Evolutionary conservation across 352 stramenopile genomes (phyloP).

Genomic region (Globisporangium polare): DNA sequence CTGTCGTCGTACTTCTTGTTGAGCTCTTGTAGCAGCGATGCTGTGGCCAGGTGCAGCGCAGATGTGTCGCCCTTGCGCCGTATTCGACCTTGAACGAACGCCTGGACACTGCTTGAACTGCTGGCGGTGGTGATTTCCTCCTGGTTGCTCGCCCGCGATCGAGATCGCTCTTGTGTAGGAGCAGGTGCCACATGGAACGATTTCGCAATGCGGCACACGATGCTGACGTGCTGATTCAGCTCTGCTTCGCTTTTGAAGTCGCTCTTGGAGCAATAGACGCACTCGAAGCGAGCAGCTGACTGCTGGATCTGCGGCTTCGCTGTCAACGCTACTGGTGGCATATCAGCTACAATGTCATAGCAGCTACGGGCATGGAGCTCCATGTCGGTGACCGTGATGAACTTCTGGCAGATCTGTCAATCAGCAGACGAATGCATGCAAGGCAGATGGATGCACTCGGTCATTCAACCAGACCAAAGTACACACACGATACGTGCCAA

Average conservation of each 20-base stretch:
- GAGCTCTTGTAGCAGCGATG: not conserved
- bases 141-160: conserved; percentile 2
- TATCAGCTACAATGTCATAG: not conserved
- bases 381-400: conserved; percentile 40
- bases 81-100: conserved; percentile 29
- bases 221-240: conserved; percentile 32
- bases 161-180: not conserved
- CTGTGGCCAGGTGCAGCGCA: conserved; percentile 9
- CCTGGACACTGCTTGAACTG: not conserved
- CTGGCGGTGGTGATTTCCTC: not conserved
- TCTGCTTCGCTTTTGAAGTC: conserved; percentile 20
- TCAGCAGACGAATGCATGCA: not conserved
- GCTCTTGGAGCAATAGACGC: conserved; percentile 39
- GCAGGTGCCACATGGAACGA: conserved; percentile 20
- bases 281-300: conserved; percentile 15
- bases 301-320: not conserved
- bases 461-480: too few species aligned
- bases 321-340: not conserved
- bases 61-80: conserved; percentile 25
- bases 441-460: too few species aligned
- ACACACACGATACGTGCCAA: too few species aligned
- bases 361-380: conserved; percentile 18
- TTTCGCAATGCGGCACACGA: conserved; percentile 34
- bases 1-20: not conserved
- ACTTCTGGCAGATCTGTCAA: conserved; percentile 38